Base-by-base conservation (phyloP, 768 basidiomycete genomes). In the Cystobasidium tubakii region DNA sequence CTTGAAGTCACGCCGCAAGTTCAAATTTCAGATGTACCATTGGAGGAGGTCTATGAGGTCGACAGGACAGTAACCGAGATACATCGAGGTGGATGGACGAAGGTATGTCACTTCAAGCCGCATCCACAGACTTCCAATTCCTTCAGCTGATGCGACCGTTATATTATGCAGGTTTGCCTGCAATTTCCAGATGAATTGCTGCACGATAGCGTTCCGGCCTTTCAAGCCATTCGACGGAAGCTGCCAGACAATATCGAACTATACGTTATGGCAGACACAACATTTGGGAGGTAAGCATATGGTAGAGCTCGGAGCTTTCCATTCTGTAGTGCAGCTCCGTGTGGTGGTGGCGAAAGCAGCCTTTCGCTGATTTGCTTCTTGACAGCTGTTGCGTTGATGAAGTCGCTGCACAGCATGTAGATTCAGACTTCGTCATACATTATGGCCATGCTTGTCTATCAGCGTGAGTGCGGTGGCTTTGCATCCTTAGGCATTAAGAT, bases 361-460 rank as follows among this genome's bases (percentile, higher is more conserved):
- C 27, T 36, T 29, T 43, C 39, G 78, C 74, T 55, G 74, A 76
- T 60, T 76, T 54, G 65, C 31, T 21, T 54, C 4, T 19, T 3
- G 2, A 21, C 78, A 93, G 94, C 78, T 99, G 96, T 79, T 98
- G 96, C 80, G 92, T 95, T 1, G 96, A 99, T 78, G 91, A 97
- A 77, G 89, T 98, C 4, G 90, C 93, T 4, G 93, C 95, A 1
- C 89, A 92, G 78, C 96, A 99, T 79, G 88, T 93, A 57, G 88
- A 93, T 76, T 92, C 93, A 0, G 91, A 97, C 79, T 87, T 88
- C 9, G 85, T 96, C 75, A 88, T 99, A 1, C 95, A 99, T 79
- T 97, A 96, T 78, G 95, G 95, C 1, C 90, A 96, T 83, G 93
- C 95, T 0, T 99, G 96, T 81, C 86, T 97, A 84, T 92, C 90